A percentile compares a stretch with the other conserved stretches of the same genome.
phyloP scores from a whole-genome alignment of 352 stramenopile species.

The Pythium phragmiticola region DNA sequence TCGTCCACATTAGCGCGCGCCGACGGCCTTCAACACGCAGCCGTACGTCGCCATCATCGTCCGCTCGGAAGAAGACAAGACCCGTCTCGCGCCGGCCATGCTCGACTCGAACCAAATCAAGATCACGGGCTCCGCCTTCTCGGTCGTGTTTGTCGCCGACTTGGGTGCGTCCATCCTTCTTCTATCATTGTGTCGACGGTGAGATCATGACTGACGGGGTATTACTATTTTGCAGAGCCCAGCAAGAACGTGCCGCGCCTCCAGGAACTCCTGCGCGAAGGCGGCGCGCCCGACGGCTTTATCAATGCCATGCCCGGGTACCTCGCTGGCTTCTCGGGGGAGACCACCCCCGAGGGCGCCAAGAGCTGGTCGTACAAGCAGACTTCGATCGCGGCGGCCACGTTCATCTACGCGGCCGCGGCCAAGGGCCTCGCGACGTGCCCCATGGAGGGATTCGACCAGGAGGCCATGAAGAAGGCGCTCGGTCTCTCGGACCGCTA shows the following conservation, averaged over 20 bases:
- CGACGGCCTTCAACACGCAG: slow-evolving; percentile 46
- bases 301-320: slow-evolving; percentile 26
- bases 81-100: slow-evolving; percentile 33
- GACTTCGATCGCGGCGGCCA: slow-evolving; percentile 35
- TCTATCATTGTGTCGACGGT: background rate
- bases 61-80: slow-evolving; percentile 25
- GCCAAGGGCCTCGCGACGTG: slow-evolving; percentile 35
- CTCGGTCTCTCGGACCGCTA: slow-evolving; percentile 40
- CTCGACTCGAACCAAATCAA: slow-evolving; percentile 32
- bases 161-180: slow-evolving; percentile 22
- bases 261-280: slow-evolving; percentile 57
- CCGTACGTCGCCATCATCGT: slow-evolving; percentile 39
- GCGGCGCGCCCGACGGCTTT: slow-evolving; percentile 36
- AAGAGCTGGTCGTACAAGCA: slow-evolving; percentile 41
- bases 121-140: slow-evolving; percentile 63
- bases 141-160: slow-evolving; percentile 76
- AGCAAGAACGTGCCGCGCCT: slow-evolving; percentile 62
- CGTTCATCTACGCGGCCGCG: slow-evolving; percentile 35
- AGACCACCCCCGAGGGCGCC: slow-evolving; percentile 19
- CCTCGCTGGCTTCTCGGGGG: slow-evolving; percentile 30
- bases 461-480: slow-evolving; percentile 29
- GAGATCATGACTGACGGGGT: background rate
- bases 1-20: slow-evolving; percentile 21
- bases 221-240: slow-evolving; percentile 33
- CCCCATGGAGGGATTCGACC: slow-evolving; percentile 39